Conservation (phyloP, 495 filamentous ascomycete species). For the Parachaetomium inaequale region DNA sequence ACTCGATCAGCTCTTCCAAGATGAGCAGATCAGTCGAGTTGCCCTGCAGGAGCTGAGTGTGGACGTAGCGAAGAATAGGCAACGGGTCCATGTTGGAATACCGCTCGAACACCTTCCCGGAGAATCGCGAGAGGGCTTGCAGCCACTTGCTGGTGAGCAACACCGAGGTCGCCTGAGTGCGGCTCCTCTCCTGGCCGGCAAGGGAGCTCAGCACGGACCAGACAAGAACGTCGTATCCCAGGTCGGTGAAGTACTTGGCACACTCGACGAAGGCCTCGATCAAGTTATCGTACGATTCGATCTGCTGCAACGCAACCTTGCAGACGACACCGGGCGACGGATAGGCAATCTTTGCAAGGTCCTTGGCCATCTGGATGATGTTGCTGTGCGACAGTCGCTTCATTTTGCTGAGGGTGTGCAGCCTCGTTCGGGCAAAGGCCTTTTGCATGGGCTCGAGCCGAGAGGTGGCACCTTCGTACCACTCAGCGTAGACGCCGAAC, state of each 20-base stretch:
- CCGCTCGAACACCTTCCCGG: slow-evolving; percentile 80
- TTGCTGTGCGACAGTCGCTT: slow-evolving; percentile 85
- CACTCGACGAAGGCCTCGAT: slow-evolving; percentile 91
- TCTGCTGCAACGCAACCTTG: slow-evolving; percentile 76
- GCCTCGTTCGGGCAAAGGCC: slow-evolving; percentile 69
- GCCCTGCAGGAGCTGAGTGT: slow-evolving; percentile 71
- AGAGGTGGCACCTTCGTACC: slow-evolving; percentile 74
- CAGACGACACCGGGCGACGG: slow-evolving; percentile 90
- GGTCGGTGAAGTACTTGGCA: slow-evolving; percentile 83
- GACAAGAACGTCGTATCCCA: slow-evolving; percentile 89
- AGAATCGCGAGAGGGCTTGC: slow-evolving; percentile 75
- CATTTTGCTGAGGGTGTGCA: slow-evolving; percentile 75
- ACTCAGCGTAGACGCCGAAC: slow-evolving; percentile 90
- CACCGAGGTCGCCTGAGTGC: slow-evolving; percentile 73
- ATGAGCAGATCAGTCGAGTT: slow-evolving; percentile 85
- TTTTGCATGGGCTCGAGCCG: slow-evolving; percentile 71
- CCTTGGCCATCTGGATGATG: slow-evolving; percentile 75
- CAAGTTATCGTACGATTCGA: slow-evolving; percentile 87
- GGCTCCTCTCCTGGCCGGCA: slow-evolving; percentile 68
- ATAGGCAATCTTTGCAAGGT: slow-evolving; percentile 80
- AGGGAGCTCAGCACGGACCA: slow-evolving; percentile 81
- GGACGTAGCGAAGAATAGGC: slow-evolving; percentile 85
- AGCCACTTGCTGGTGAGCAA: slow-evolving; percentile 89
- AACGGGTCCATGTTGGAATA: slow-evolving; percentile 76
- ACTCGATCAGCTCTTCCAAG: slow-evolving; percentile 77